Percentiles rank a stretch among this genome's conserved stretches.
phyloP scores from a whole-genome alignment of 495 filamentous ascomycete species.

The Ramalina intermedia region DNA sequence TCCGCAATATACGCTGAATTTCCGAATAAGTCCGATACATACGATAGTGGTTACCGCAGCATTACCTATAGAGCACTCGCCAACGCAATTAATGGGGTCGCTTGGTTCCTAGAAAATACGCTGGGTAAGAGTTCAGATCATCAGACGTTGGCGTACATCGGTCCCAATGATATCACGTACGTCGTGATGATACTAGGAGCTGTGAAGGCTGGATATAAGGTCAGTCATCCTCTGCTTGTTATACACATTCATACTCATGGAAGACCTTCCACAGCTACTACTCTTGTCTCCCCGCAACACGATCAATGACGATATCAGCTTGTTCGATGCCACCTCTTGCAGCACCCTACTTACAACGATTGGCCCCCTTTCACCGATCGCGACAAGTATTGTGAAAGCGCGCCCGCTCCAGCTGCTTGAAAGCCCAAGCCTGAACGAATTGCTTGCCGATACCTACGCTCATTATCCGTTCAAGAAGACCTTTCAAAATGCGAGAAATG shows the following conservation, averaged over 20 bases:
- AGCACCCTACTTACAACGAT: slow-evolving; percentile 14
- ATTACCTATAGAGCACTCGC: slow-evolving; percentile 10
- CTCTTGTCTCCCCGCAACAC: slow-evolving; percentile 25
- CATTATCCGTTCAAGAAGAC: slow-evolving; percentile 19
- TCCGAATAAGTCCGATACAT: slow-evolving; percentile 18
- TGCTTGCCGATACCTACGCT: slow-evolving; percentile 13
- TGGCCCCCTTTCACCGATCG: slow-evolving; percentile 9
- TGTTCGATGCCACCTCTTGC: slow-evolving; percentile 19
- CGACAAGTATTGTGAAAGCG: slow-evolving; percentile 13
- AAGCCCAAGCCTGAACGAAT: slow-evolving; percentile 17
- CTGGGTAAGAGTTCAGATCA: slow-evolving; percentile 19
- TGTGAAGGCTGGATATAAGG: slow-evolving; percentile 34
- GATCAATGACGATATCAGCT: slow-evolving; percentile 14
- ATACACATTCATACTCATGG: neutral
- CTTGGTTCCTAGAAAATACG: slow-evolving; percentile 20
- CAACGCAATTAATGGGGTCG: slow-evolving; percentile 17
- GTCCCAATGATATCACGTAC: slow-evolving; percentile 30
- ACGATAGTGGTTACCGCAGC: slow-evolving; percentile 10
- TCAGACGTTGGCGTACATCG: slow-evolving; percentile 28
- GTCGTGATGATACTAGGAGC: slow-evolving; percentile 25
- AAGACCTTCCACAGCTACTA: slow-evolving; percentile 16
- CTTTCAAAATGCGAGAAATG: slow-evolving; percentile 13
- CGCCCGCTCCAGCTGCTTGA: slow-evolving; percentile 8
- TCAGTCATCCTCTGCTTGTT: slow-evolving; percentile 7
- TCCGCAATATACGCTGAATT: slow-evolving; percentile 25